Base-by-base conservation (phyloP, 192 early-diverging fungal species). In the Rhizoclosmatium globosum region DNA sequence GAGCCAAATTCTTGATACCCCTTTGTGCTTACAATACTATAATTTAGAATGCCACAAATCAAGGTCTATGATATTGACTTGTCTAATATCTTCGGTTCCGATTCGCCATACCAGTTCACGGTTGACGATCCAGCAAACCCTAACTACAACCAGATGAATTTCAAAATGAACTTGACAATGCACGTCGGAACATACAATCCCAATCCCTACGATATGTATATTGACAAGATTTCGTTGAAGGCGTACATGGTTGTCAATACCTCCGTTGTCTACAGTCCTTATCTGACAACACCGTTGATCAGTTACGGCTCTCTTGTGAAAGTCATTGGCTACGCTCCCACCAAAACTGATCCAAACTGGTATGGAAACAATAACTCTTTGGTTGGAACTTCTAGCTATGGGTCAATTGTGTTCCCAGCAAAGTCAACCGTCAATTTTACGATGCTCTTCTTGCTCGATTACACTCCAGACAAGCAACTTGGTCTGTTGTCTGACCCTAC, bases 391-490 rank as follows among this genome's bases (percentile, higher is more conserved):
- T 71, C 77, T 15, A 9, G 3, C 7, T 31, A 79, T 23, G 41
- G n/a, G 0, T 21, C 47, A 39, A 50, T 83, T 64, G 57, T 68
- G 9, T 76, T 83, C 45, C 64, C 82, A 2, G 31, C 77, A 3
- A 73, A 76, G 38, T 15, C 39, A 17, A 59, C 19, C 19, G 64
- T 64, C n/a, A 53, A 70, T 48, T 79, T 75, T 64, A 43, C 56
- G 43, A 71, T 83, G 71, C 43, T 75, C 53, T 83, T 83, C 48
- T 66, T 65, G 4, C 53, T 83, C 62, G 46, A 64, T 48, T 83
- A 71, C 48, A 69, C 76, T 2, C 71, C 62, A 13, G 66, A 64
- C 15, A 62, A 59, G 56, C 11, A 68, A 21, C 9, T 74, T 2
- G 77, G 72, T 15, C 4, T 83, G 3, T 23, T 79, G 23, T n/a